phyloP scores from a whole-genome alignment of 495 filamentous ascomycete genomes.

The Hypoxylon cercidicola region DNA sequence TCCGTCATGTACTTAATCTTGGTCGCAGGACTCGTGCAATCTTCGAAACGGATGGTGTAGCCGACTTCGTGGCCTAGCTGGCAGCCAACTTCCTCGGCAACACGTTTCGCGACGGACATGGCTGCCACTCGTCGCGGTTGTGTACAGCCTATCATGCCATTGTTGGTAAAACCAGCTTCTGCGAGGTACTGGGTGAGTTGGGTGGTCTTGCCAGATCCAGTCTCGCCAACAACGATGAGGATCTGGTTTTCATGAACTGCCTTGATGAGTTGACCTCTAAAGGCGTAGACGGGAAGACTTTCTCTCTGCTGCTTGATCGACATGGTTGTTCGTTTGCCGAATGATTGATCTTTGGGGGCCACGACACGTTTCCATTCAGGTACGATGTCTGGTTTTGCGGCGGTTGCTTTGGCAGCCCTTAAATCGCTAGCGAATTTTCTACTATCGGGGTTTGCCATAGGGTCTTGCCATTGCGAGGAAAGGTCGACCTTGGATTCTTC shows the following conservation, averaged over 20 bases:
- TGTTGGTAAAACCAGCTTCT: conserved; percentile 88
- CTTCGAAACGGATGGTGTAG: conserved; percentile 98
- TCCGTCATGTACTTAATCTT: conserved; percentile 99
- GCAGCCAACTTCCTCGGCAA: conserved; percentile 95
- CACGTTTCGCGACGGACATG: conserved; percentile 96
- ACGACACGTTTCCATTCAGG: conserved; percentile 94
- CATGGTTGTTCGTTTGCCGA: conserved; percentile 89
- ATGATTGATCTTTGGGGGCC: conserved; percentile 80
- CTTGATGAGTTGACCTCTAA: conserved; percentile 86
- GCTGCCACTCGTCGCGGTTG: conserved; percentile 97
- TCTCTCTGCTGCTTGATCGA: conserved; percentile 96
- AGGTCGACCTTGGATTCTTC: conserved; percentile 84
- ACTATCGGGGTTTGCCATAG: conserved; percentile 86
- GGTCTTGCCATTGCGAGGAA: conserved; percentile 93
- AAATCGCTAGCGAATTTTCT: conserved; percentile 89
- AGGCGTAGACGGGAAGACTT: conserved; percentile 88
- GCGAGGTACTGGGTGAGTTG: conserved; percentile 95
- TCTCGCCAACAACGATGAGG: conserved; percentile 96
- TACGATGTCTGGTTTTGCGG: conserved; percentile 66
- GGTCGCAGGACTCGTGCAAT: conserved; percentile 87
- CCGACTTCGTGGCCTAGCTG: conserved; percentile 91
- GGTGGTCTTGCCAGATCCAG: conserved; percentile 97
- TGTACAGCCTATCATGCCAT: conserved; percentile 96
- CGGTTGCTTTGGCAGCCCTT: conserved; percentile 62
- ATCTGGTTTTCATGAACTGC: conserved; percentile 90